Evolutionary conservation across 1,284 basidiomycete genomes (phyloP).

Genomic region (Sphagnurus paluster): DNA sequence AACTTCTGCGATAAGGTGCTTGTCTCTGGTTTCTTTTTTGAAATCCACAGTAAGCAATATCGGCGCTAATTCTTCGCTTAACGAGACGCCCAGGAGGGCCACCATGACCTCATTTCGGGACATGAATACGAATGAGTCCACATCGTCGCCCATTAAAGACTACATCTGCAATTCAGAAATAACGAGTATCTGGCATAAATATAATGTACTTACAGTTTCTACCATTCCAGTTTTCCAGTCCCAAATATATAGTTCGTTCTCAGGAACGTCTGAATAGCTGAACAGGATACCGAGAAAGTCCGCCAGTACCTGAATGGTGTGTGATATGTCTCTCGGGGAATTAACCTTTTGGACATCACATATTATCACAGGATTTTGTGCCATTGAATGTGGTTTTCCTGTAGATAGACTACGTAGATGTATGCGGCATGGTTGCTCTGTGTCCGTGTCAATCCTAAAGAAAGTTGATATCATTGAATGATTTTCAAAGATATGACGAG

Average conservation of each 20-base stretch:
- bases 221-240: conserved; percentile 56
- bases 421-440: conserved; percentile 28
- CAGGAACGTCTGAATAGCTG: conserved; percentile 24
- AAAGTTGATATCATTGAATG: conserved; percentile 6
- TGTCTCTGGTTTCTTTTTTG: conserved; percentile 25
- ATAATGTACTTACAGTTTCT: conserved; percentile 47
- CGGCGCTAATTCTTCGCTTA: conserved; percentile 10
- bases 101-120: conserved; percentile 42
- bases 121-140: conserved; percentile 49
- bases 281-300: conserved; percentile 51
- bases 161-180: conserved; percentile 10
- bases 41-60: conserved; percentile 30
- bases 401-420: conserved; percentile 49
- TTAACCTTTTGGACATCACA: conserved; percentile 27
- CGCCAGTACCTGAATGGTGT: conserved; percentile 49
- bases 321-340: conserved; percentile 30
- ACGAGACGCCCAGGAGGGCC: conserved; percentile 19
- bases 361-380: conserved; percentile 34
- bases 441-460: conserved; percentile 14
- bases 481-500: background rate
- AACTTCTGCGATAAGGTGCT: conserved; percentile 27
- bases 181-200: background rate
- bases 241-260: conserved; percentile 55
- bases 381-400: conserved; percentile 47
- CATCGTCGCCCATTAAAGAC: conserved; percentile 31